Evolutionary conservation across 768 basidiomycete genomes (phyloP).

Genomic region (Auriscalpium microsporum): DNA sequence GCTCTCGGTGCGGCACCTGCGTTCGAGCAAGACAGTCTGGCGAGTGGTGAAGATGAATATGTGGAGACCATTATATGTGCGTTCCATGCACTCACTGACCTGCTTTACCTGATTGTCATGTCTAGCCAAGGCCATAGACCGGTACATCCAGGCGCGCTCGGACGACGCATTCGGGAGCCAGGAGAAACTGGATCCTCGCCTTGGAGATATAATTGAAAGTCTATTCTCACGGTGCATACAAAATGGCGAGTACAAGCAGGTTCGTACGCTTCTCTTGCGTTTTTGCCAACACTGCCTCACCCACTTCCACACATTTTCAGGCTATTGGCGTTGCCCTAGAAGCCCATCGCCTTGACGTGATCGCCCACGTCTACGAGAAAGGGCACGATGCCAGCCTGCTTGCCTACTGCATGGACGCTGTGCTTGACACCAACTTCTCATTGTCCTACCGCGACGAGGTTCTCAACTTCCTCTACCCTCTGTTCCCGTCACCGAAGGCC

Average conservation of each 20-base stretch:
- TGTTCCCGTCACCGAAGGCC: conserved; percentile 71
- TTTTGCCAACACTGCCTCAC: background rate
- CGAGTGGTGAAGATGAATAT: conserved; percentile 69
- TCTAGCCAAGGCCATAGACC: conserved; percentile 91
- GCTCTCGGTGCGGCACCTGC: conserved; percentile 85
- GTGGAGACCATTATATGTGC: conserved; percentile 90
- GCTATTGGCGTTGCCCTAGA: conserved; percentile 95
- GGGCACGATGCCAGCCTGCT: conserved; percentile 73
- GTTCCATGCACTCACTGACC: conserved; percentile 26
- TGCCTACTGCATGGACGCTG: conserved; percentile 87
- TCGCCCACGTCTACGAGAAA: conserved; percentile 65
- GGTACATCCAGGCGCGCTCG: conserved; percentile 68
- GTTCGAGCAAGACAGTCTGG: conserved; percentile 68
- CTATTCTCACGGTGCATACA: conserved; percentile 82
- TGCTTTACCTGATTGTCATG: background rate
- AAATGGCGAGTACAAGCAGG: conserved; percentile 89
- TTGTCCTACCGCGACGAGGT: conserved; percentile 80
- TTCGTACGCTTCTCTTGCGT: conserved; percentile 22
- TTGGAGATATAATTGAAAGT: conserved; percentile 79
- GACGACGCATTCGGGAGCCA: conserved; percentile 41
- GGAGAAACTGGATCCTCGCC: conserved; percentile 66
- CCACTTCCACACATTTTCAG: conserved; percentile 29
- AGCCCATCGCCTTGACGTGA: conserved; percentile 79
- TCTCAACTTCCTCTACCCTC: conserved; percentile 68
- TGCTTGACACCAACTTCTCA: conserved; percentile 83